A percentile compares a stretch with the other conserved stretches of the same genome.
These are phyloP conservation scores for Camelina laxa DNA, from an alignment of 345 rosid species.

Conservation along the genomic window DNA sequence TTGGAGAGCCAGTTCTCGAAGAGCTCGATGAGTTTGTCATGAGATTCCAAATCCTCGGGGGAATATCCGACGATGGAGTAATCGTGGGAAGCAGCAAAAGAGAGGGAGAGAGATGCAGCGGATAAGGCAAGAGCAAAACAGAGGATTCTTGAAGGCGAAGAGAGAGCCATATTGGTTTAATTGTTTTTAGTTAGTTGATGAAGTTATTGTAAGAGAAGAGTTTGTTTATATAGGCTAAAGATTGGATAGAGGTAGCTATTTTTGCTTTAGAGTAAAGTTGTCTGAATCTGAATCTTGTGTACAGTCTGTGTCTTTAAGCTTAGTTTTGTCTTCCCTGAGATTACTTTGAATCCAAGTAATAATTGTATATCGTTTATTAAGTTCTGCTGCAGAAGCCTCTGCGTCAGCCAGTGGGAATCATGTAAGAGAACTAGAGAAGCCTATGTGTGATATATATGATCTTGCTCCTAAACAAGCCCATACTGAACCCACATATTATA, in stretches of 20 bases:
- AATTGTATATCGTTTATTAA: constrained; percentile 18
- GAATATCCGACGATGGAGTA: constrained; percentile 74
- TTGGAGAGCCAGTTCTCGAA: constrained; percentile 75
- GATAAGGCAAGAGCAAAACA: constrained; percentile 44
- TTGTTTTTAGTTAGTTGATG: constrained; percentile 12
- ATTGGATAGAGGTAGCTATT: constrained; percentile 1
- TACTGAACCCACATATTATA: constrained; percentile 13
- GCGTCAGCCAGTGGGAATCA: neutral
- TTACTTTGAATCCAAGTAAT: constrained; percentile 42
- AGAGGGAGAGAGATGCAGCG: constrained; percentile 37
- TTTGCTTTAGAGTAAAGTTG: constrained; percentile 44
- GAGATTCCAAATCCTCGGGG: constrained; percentile 62
- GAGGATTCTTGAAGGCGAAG: constrained; percentile 42
- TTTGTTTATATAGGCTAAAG: constrained; percentile 36
- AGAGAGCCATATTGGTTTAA: constrained; percentile 48
- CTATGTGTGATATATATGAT: constrained; percentile 12
- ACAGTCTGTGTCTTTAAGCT: constrained; percentile 40
- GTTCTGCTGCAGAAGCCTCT: neutral
- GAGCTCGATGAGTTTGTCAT: constrained; percentile 60
- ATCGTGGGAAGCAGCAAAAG: constrained; percentile 52
- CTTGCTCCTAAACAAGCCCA: constrained; percentile 14
- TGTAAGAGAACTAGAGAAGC: constrained; percentile 23
- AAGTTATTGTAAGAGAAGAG: constrained; percentile 19
- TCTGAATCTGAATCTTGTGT: constrained; percentile 33
- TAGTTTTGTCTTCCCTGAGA: constrained; percentile 30